Base-by-base conservation (phyloP, 2,329 filamentous ascomycete species). In the Tolypocladium cylindrosporum region DNA sequence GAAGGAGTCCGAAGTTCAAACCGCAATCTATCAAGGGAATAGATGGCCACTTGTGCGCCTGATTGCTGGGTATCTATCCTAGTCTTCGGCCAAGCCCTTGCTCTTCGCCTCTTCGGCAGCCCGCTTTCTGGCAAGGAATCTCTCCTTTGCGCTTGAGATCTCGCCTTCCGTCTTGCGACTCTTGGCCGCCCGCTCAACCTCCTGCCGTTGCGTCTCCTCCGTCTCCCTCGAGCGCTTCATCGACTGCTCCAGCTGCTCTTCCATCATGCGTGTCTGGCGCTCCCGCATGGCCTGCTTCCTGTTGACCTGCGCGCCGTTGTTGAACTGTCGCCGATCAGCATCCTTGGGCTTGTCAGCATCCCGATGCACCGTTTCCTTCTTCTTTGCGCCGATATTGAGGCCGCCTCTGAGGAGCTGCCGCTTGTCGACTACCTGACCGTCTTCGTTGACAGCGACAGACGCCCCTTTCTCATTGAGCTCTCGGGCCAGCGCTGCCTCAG, bases 341-440 rank as follows among this genome's bases (percentile, higher is more conserved):
- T 75, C 66, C 6, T 59, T 58, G 5, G 65, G 61, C 11, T 63
- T 57, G 19, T 63, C 59, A 0, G 66, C 59, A 45, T 69, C 68
- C 34, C 55, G 61, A 50, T 66, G 65, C 10, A 57, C 61, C 36
- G 58, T 69, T 58, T 79, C 74, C 69, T 84, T 85, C 64, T 86
- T 85, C 68, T 83, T 87, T 0, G 80, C 76, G 55, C 80, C 80
- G 21, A 94, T 74, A 65, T 95, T 95, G 55, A 95, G 78, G 34
- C 90, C 90, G 8, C 89, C 87, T 53, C 77, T 80, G 8, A 95
- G 80, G 10, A 94, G 76, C 69, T 94, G 86, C n/a, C 89, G 80
- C 76, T 91, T 93, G 69, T 95, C 90, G 34, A 90, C 87, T 1
- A 94, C 86, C 68, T 92, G 84, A 0, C 90, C 90, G 43, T 94